Evolutionary conservation across 441 rosid species (phyloP).

Genomic region (Rhodomyrtus psidioides): DNA sequence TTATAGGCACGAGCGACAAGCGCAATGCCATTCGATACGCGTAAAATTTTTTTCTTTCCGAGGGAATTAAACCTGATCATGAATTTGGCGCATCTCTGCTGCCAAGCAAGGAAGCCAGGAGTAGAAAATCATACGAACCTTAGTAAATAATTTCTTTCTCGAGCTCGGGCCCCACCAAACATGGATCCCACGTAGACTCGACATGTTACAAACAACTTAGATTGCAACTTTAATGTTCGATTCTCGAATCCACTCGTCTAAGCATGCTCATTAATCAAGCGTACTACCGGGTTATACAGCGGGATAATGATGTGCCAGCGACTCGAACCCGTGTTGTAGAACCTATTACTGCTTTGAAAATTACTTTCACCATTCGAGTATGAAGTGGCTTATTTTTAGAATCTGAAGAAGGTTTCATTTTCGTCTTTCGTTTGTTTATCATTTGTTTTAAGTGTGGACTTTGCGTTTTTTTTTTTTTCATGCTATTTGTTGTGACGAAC

Average conservation of each 20-base stretch:
- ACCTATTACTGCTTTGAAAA: background rate
- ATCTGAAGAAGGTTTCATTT: background rate
- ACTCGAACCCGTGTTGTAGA: too few relatives aligned
- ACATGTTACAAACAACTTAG: background rate
- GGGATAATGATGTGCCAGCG: too few relatives aligned
- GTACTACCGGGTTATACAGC: too few relatives aligned
- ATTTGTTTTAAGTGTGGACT: background rate
- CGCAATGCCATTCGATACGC: background rate
- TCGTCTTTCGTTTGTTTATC: background rate
- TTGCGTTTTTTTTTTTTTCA: too few relatives aligned
- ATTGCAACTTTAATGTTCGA: background rate
- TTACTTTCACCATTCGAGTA: background rate
- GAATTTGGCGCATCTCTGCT: background rate
- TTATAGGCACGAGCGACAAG: background rate
- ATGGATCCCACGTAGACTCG: background rate
- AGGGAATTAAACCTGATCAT: background rate
- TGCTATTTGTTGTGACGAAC: too few relatives aligned
- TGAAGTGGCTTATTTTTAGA: background rate
- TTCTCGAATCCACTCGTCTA: rapidly evolving
- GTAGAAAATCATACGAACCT: background rate
- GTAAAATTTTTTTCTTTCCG: background rate
- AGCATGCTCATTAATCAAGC: background rate
- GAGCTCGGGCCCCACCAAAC: background rate
- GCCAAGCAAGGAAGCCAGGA: background rate
- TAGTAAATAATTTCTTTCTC: background rate